Conservation (phyloP, 2,329 filamentous ascomycete species). For the Botrytis tulipae region DNA sequence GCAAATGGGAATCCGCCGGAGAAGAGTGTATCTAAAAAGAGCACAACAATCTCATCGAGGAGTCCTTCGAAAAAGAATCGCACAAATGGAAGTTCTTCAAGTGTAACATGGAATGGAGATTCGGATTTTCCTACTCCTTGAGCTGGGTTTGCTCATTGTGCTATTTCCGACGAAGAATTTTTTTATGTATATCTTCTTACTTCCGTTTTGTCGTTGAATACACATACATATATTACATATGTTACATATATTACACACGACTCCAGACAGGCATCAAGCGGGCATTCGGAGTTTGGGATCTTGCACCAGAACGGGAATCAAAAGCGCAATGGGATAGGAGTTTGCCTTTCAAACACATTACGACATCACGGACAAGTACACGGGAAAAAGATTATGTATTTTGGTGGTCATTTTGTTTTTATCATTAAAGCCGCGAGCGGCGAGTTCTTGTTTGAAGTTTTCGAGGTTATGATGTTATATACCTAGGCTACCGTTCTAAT, state of each 20-base stretch:
- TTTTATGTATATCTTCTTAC: background rate
- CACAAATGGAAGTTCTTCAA: background rate
- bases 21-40: background rate
- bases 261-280: background rate
- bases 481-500: background rate
- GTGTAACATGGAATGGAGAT: too few relatives aligned
- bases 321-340: background rate
- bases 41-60: background rate
- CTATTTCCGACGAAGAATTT: background rate
- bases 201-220: background rate
- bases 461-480: background rate
- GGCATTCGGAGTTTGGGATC: background rate
- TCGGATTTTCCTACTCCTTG: background rate
- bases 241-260: background rate
- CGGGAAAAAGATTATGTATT: background rate
- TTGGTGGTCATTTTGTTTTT: conserved; percentile 2
- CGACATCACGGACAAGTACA: background rate
- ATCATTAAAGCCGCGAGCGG: background rate
- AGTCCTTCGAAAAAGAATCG: background rate
- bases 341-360: background rate
- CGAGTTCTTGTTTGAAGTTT: background rate
- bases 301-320: background rate
- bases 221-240: background rate
- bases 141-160: background rate
- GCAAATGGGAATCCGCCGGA: background rate